Evolutionary conservation across 306 rosid genomes (phyloP).

Genomic region (Mimosa bimucronata): DNA sequence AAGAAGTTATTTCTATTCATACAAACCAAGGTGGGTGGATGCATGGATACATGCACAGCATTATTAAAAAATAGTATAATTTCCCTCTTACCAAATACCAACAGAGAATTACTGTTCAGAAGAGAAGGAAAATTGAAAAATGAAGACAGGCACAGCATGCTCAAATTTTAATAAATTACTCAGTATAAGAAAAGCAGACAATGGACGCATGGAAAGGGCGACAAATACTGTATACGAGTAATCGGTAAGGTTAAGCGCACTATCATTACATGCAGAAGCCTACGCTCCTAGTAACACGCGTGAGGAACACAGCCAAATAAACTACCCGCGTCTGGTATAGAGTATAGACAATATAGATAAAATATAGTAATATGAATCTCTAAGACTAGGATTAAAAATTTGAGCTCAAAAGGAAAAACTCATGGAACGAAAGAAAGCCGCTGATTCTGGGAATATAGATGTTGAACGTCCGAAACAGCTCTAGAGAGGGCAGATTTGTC

Average conservation of each 20-base stretch:
- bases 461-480: constrained; percentile 31
- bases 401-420: constrained; percentile 12
- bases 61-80: neutral
- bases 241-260: neutral
- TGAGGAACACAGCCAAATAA: neutral
- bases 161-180: constrained; percentile 16
- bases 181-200: constrained; percentile 22
- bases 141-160: neutral
- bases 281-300: constrained; percentile 17
- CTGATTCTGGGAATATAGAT: constrained; percentile 36
- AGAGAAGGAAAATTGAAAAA: neutral
- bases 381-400: neutral
- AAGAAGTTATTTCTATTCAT: neutral
- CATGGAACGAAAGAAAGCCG: constrained; percentile 13
- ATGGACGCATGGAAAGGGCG: constrained; percentile 16
- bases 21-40: neutral
- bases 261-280: neutral
- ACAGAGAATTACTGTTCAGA: neutral
- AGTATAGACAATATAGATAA: neutral
- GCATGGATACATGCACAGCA: neutral
- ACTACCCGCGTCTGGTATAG: neutral
- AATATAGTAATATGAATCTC: neutral
- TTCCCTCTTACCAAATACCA: neutral
- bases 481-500: constrained; percentile 32
- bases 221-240: neutral